Conservation (phyloP, 148 eudicot genomes). For the Dianthus caryophyllus region DNA sequence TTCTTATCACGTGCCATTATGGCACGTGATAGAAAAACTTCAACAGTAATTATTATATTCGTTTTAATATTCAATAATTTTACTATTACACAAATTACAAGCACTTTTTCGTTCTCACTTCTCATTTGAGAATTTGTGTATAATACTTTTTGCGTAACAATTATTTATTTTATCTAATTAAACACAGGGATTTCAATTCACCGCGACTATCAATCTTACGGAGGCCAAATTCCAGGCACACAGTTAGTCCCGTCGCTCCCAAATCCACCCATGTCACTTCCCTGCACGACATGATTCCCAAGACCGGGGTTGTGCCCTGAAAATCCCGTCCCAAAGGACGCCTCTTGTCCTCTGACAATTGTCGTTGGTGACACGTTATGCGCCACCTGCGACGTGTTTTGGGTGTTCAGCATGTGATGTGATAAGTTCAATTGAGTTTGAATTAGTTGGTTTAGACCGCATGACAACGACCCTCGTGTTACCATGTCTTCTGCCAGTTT, state of each 20-base stretch:
- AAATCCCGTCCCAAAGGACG: constrained; percentile 28
- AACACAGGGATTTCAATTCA: neutral
- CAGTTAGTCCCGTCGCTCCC: constrained; percentile 32
- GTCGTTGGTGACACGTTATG: constrained; percentile 42
- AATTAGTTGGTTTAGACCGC: constrained; percentile 50
- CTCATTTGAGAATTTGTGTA: too few relatives aligned
- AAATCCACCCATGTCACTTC: constrained; percentile 27
- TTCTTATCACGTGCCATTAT: too few relatives aligned
- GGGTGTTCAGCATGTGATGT: constrained; percentile 30
- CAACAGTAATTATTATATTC: too few relatives aligned
- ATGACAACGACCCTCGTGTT: constrained; percentile 64
- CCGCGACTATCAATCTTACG: constrained; percentile 28
- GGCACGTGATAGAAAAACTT: too few relatives aligned
- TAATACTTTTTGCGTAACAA: too few relatives aligned
- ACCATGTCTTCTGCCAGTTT: constrained; percentile 88
- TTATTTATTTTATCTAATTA: neutral
- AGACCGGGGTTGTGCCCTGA: constrained; percentile 28
- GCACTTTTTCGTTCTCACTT: too few relatives aligned
- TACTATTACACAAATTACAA: too few relatives aligned
- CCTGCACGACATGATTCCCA: constrained; percentile 29
- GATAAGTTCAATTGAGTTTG: constrained; percentile 53
- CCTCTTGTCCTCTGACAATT: constrained; percentile 42
- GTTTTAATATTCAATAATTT: too few relatives aligned
- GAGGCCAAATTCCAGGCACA: constrained; percentile 50
- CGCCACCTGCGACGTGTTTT: constrained; percentile 25